These are phyloP conservation scores for Aleurites moluccanus DNA, from an alignment of 441 rosid species.

Conservation along the genomic window DNA sequence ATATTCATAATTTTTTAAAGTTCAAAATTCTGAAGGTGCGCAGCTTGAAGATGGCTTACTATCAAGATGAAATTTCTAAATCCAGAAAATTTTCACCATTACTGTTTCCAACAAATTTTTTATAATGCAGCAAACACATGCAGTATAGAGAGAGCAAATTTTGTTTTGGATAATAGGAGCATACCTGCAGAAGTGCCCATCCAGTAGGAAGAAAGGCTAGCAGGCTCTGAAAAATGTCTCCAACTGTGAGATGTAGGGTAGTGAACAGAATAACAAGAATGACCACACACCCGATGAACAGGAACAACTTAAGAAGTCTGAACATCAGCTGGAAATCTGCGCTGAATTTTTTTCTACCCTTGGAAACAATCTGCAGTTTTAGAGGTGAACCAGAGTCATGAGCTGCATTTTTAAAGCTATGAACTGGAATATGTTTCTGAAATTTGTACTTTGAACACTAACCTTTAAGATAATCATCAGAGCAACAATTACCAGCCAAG, in stretches of 20 bases:
- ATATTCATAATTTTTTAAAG: not conserved
- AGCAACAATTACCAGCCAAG: constrained; percentile 93
- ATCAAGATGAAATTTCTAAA: not conserved
- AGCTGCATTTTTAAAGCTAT: not conserved
- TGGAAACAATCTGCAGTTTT: constrained; percentile 71
- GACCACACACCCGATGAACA: constrained; percentile 64
- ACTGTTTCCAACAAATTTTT: not conserved
- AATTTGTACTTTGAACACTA: constrained; percentile 20
- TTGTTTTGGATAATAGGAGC: not conserved
- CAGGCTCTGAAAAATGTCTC: constrained; percentile 80
- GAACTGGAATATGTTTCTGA: not conserved
- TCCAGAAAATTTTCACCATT: not conserved
- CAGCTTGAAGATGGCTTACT: not conserved
- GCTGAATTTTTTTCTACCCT: constrained; percentile 96
- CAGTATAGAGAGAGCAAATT: too few relatives aligned
- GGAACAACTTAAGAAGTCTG: constrained; percentile 75
- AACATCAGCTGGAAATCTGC: constrained; percentile 98
- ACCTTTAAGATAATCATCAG: constrained; percentile 83
- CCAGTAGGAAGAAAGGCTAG: constrained; percentile 92
- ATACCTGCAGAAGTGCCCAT: constrained; percentile 92
- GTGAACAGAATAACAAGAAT: constrained; percentile 64
- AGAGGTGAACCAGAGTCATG: not conserved
- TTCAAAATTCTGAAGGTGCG: not conserved
- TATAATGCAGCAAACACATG: not conserved
- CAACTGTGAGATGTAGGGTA: constrained; percentile 72